phyloP scores from a whole-genome alignment of 768 basidiomycete species.

The Pseudohyphozyma bogoriensis region DNA sequence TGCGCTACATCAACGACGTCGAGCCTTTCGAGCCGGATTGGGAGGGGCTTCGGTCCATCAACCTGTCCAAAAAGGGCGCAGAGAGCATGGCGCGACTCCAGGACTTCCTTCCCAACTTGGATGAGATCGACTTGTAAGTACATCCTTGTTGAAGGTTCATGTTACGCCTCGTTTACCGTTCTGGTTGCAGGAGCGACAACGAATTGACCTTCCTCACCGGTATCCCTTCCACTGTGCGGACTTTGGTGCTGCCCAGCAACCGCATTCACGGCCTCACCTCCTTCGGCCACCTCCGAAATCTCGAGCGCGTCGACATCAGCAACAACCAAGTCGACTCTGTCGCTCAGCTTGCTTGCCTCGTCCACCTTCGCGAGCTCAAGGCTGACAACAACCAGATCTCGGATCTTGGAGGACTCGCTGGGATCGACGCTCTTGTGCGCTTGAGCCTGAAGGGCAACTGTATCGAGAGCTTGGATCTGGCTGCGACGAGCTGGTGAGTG shows the following conservation, averaged over 20 bases:
- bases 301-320: conserved; percentile 85
- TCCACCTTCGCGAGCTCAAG: conserved; percentile 75
- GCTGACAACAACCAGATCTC: conserved; percentile 77
- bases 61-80: conserved; percentile 60
- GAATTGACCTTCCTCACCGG: conserved; percentile 42
- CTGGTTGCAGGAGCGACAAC: conserved; percentile 36
- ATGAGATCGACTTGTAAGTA: conserved; percentile 55
- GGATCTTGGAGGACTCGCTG: conserved; percentile 63
- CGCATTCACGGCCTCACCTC: conserved; percentile 80
- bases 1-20: conserved; percentile 85
- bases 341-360: conserved; percentile 64
- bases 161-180: conserved; percentile 9
- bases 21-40: conserved; percentile 91
- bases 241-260: conserved; percentile 39
- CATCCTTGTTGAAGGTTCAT: conserved; percentile 27
- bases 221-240: conserved; percentile 38
- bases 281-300: conserved; percentile 70
- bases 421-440: conserved; percentile 70
- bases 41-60: conserved; percentile 66
- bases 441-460: conserved; percentile 69
- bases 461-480: conserved; percentile 54
- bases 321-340: conserved; percentile 80
- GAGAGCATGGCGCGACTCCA: conserved; percentile 76
- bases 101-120: conserved; percentile 55
- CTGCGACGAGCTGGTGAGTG: conserved; percentile 56